A percentile compares a stretch with the other conserved stretches of the same genome.
These are phyloP conservation scores for Penicillium silybi DNA, from an alignment of 495 filamentous ascomycete species.

Conservation along the genomic window DNA sequence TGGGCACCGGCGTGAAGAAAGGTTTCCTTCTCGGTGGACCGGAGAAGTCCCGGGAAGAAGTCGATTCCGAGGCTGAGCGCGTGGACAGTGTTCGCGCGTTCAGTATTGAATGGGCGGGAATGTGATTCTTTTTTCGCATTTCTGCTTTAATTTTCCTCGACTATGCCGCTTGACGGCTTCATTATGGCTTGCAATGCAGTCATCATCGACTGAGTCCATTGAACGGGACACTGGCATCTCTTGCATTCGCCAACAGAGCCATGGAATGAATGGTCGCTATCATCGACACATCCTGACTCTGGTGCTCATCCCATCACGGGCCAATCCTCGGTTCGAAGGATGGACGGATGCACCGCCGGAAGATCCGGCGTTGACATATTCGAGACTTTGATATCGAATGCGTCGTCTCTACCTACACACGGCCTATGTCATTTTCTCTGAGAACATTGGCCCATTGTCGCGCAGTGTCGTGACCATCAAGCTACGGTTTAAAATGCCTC, in stretches of 20 bases:
- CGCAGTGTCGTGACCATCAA: not conserved
- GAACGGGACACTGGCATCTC: not conserved
- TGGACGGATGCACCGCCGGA: not conserved
- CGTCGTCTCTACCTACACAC: not conserved
- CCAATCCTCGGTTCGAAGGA: not conserved
- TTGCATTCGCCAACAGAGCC: too few species aligned
- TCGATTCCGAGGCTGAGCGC: conserved; percentile 20
- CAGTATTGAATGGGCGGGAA: conserved; percentile 80
- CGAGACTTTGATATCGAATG: not conserved
- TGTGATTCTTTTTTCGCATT: conserved; percentile 44
- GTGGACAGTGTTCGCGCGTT: conserved; percentile 57
- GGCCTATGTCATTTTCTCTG: not conserved
- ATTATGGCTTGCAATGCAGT: not conserved
- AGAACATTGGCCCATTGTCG: not conserved
- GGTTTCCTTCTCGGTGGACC: conserved; percentile 80
- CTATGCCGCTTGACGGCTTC: not conserved
- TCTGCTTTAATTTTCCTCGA: not conserved
- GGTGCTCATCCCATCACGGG: not conserved
- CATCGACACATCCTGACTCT: not conserved
- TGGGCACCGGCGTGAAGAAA: conserved; percentile 96
- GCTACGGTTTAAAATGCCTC: not conserved
- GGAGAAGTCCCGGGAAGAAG: conserved; percentile 26
- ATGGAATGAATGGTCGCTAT: not conserved
- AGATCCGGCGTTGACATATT: not conserved
- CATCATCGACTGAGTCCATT: not conserved